Conservation (phyloP, 345 rosid species). For the Psidium guajava region DNA sequence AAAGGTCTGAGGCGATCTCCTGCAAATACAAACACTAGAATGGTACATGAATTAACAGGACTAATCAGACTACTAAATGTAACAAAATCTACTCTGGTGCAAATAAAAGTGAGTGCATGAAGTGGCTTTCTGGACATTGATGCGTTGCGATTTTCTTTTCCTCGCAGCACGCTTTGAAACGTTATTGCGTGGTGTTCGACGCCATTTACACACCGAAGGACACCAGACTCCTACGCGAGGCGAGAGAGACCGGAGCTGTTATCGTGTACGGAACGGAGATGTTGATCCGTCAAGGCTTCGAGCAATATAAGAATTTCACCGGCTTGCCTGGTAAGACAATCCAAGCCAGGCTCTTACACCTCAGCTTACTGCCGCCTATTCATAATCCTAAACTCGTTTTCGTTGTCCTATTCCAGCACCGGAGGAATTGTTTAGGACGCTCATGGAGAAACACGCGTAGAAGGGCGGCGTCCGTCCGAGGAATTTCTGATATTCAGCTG, state of each 20-base stretch:
- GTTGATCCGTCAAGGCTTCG: conserved; percentile 40
- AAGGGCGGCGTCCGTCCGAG: neutral
- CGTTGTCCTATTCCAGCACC: conserved; percentile 19
- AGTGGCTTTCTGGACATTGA: neutral
- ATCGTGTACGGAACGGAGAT: conserved; percentile 39
- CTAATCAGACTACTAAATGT: neutral
- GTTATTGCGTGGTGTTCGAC: conserved; percentile 29
- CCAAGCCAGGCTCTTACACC: neutral
- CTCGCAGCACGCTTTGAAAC: conserved; percentile 23
- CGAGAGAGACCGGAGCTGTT: conserved; percentile 21
- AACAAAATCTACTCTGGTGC: neutral
- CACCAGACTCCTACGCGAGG: conserved; percentile 26
- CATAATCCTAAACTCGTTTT: neutral
- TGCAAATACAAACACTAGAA: neutral
- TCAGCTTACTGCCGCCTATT: neutral
- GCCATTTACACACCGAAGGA: conserved; percentile 39
- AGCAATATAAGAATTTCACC: conserved; percentile 43
- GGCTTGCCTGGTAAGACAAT: conserved; percentile 35
- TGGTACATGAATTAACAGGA: neutral
- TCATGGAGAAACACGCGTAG: conserved; percentile 36
- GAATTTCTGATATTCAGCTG: neutral
- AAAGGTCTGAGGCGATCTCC: neutral
- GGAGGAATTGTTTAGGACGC: conserved; percentile 31
- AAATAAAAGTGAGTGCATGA: neutral
- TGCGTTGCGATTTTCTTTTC: neutral